Conservation (phyloP, 345 rosid genomes). For the Odontarrhena argentea region DNA sequence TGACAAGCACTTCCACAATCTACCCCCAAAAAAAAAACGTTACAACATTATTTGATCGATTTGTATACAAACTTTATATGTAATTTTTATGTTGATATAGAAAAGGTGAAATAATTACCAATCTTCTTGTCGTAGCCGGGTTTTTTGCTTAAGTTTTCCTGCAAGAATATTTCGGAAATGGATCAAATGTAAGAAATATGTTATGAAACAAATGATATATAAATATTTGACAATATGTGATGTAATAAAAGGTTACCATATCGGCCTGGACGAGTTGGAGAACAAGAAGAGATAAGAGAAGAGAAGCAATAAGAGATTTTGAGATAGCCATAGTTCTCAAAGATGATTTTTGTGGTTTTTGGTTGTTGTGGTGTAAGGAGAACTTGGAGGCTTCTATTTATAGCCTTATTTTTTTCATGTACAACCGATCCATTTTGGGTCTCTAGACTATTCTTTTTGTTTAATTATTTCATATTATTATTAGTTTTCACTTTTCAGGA, state of each 20-base stretch:
- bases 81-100: conserved; percentile 1
- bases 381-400: conserved; percentile 37
- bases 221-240: neutral
- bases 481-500: conserved; percentile 4
- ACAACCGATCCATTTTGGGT: conserved; percentile 19
- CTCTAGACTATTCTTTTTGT: conserved; percentile 27
- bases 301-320: conserved; percentile 49
- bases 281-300: conserved; percentile 56
- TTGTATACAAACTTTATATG: neutral
- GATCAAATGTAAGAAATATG: neutral
- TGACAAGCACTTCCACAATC: conserved; percentile 66
- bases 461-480: neutral
- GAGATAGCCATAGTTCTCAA: conserved; percentile 47
- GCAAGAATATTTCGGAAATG: neutral
- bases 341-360: conserved; percentile 13
- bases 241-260: conserved; percentile 4
- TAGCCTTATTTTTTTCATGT: conserved; percentile 23
- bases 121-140: conserved; percentile 21
- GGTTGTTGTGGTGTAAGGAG: conserved; percentile 36
- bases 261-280: conserved; percentile 51
- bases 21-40: conserved; percentile 24
- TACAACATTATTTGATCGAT: neutral
- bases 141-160: conserved; percentile 26
- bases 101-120: conserved; percentile 23
- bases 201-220: too few relatives aligned